A percentile compares a stretch with the other conserved stretches of the same genome.
These are phyloP conservation scores for Trichoderma citrinoviride DNA, from an alignment of 2,329 filamentous ascomycete genomes.

Conservation along the genomic window DNA sequence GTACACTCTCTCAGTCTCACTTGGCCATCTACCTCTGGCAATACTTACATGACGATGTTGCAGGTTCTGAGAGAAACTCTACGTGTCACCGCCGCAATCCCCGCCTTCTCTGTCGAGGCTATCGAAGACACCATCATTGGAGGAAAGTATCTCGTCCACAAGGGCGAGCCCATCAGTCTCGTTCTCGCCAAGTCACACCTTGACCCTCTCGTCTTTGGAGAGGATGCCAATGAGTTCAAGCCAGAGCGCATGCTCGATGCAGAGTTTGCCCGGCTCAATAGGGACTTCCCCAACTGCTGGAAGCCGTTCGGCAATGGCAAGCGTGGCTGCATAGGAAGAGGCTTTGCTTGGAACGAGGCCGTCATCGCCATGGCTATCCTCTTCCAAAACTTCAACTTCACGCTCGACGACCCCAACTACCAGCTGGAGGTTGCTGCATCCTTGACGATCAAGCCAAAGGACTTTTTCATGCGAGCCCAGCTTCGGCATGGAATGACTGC, in stretches of 20 bases:
- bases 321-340: constrained; percentile 68
- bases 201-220: constrained; percentile 63
- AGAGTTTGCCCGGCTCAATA: constrained; percentile 59
- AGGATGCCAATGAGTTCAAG: constrained; percentile 62
- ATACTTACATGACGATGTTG: not conserved
- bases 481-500: constrained; percentile 50
- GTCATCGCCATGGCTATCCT: constrained; percentile 60
- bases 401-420: constrained; percentile 60
- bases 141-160: constrained; percentile 59
- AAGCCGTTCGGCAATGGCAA: constrained; percentile 74
- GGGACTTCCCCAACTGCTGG: constrained; percentile 61
- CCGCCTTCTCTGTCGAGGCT: constrained; percentile 54
- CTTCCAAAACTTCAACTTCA: constrained; percentile 70
- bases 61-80: constrained; percentile 63
- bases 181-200: constrained; percentile 56
- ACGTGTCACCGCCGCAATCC: constrained; percentile 60
- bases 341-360: constrained; percentile 73
- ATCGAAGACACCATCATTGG: constrained; percentile 53
- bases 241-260: constrained; percentile 73
- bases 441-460: constrained; percentile 61
- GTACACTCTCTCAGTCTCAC: constrained; percentile 23
- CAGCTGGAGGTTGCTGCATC: constrained; percentile 54
- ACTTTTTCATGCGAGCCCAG: constrained; percentile 59
- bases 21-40: no score
- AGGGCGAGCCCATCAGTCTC: constrained; percentile 48